Evolutionary conservation across 2,329 filamentous ascomycete genomes (phyloP), one percentile per base, ranked within the genome.

Genomic region (Dendryphion nanum): DNA sequence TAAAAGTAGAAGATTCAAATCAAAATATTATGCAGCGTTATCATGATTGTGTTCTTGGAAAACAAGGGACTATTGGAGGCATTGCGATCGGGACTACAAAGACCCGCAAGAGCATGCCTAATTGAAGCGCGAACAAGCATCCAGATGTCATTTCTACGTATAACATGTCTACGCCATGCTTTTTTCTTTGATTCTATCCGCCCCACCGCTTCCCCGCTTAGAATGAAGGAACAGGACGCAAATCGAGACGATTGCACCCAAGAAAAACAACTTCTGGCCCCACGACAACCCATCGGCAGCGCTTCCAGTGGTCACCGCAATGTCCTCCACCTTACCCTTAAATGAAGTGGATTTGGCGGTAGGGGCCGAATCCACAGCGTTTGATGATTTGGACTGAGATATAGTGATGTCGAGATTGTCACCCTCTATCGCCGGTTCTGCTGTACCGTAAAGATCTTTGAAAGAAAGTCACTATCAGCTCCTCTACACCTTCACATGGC

Each of bases 401-500:
- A 48, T 36, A 35, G 63, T 67, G 38, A 66, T 48, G 45, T 73
- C 71, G 50, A 71, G 66, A 40, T 68, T 61, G 50, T 69, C 66
- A 47, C 64, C 61, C 43, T 63, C 56, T 41, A 55, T 60, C 19
- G 59, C 64, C 44, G 69, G 53, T 42, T 64, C 67, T 37, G 68
- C 70, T 44, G 52, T 51, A 46, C 70, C 72, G 57, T 67, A 66
- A 45, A 66, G 50, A 64, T 71, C 72, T 74, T 70, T 35, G 58
- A 39, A 36, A 40, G 53, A 55, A 54, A 48, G 45, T 54, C 64
- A 59, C 50, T 51, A 70, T 71, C 68, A 70, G 68, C 63, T 56
- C 55, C 57, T 63, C 57, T 61, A 61, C 59, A 57, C 52, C 57
- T 60, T 51, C 48, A 57, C 36, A 40, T 41, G 51, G 47, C 50